Evolutionary conservation across 1,139 yeast genomes (phyloP).

Genomic region (Taiozyma sp.): DNA sequence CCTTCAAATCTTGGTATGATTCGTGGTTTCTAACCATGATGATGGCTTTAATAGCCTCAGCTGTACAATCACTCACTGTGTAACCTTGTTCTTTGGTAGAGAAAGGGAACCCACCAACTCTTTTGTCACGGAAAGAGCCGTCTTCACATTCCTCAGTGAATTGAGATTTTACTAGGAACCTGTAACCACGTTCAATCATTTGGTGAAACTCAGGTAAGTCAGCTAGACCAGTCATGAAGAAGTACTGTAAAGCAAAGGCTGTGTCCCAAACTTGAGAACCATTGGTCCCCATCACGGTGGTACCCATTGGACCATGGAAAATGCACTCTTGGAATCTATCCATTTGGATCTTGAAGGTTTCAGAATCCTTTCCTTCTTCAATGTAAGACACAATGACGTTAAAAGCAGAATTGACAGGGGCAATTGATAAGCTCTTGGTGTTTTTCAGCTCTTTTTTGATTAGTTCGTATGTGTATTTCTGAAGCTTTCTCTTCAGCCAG

Average conservation of each 20-base stretch:
- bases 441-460: conserved; percentile 72
- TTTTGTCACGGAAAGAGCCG: conserved; percentile 78
- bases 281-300: conserved; percentile 95
- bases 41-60: conserved; percentile 92
- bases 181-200: conserved; percentile 57
- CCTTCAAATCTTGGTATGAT: conserved; percentile 41
- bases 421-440: conserved; percentile 82
- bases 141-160: conserved; percentile 75
- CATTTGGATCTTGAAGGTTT: conserved; percentile 50
- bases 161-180: conserved; percentile 77
- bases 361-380: conserved; percentile 70
- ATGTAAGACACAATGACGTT: conserved; percentile 64
- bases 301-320: conserved; percentile 86
- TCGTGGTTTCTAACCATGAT: conserved; percentile 81
- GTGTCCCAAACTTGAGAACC: conserved; percentile 98
- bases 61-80: conserved; percentile 95
- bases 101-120: conserved; percentile 97
- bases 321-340: conserved; percentile 70
- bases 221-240: conserved; percentile 75
- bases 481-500: conserved; percentile 58
- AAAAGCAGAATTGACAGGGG: conserved; percentile 91
- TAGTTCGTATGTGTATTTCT: conserved; percentile 52
- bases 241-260: conserved; percentile 84
- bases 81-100: conserved; percentile 95
- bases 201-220: conserved; percentile 63